Conservation (phyloP, 352 stramenopile genomes). For the Globisporangium carolinianum region DNA sequence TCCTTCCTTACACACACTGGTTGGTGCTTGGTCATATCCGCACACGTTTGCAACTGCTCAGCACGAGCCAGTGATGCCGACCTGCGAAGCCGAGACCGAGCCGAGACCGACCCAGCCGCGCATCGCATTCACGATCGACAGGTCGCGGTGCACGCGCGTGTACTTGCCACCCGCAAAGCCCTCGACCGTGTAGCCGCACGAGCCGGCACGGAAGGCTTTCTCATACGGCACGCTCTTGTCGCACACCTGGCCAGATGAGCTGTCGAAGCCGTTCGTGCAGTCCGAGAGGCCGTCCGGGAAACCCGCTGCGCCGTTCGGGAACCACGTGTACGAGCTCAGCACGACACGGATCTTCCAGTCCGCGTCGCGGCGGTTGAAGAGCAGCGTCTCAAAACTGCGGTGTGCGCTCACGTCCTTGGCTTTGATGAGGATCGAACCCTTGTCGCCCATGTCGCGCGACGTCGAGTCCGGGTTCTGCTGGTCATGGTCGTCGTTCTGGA, state of each 20-base stretch:
- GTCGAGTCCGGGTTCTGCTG: slow-evolving; percentile 47
- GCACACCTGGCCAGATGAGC: slow-evolving; percentile 24
- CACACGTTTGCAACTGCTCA: slow-evolving; percentile 6
- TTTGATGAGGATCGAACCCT: slow-evolving; percentile 51
- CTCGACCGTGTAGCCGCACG: slow-evolving; percentile 55
- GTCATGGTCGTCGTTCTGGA: slow-evolving; percentile 77
- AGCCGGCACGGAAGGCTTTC: slow-evolving; percentile 39
- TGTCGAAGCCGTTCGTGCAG: slow-evolving; percentile 26
- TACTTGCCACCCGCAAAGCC: slow-evolving; percentile 45
- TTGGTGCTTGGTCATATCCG: no score
- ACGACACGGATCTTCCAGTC: slow-evolving; percentile 70
- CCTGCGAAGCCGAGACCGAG: slow-evolving; percentile 19
- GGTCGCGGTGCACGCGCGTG: slow-evolving; percentile 62
- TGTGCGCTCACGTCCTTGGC: slow-evolving; percentile 40
- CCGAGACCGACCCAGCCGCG: slow-evolving; percentile 36
- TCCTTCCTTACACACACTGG: neutral
- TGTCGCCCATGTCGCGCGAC: slow-evolving; percentile 45
- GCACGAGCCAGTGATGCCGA: slow-evolving; percentile 35
- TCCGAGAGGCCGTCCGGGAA: slow-evolving; percentile 53
- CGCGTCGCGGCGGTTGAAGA: slow-evolving; percentile 44
- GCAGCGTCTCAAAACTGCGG: slow-evolving; percentile 45
- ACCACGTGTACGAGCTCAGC: slow-evolving; percentile 62
- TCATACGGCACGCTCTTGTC: slow-evolving; percentile 35
- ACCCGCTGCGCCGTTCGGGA: slow-evolving; percentile 31
- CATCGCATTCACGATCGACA: slow-evolving; percentile 65